Evolutionary conservation across 2,329 filamentous ascomycete species (phyloP).

Genomic region (Aspergillus pseudoterreus): DNA sequence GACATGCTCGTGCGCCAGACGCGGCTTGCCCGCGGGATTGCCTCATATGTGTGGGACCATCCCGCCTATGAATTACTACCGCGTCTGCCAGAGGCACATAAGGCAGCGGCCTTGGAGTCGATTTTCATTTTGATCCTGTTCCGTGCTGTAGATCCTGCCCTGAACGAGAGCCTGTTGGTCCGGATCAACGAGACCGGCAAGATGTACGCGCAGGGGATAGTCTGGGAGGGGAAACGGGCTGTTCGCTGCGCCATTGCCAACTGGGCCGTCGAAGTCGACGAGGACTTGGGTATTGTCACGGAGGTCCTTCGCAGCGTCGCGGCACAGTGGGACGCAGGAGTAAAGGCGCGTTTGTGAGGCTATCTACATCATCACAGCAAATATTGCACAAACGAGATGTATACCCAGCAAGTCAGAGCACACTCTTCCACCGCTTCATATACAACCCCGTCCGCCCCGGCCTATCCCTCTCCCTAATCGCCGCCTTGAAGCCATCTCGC

Average conservation of each 20-base stretch:
- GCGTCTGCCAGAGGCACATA: background rate
- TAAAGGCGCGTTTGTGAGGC: background rate
- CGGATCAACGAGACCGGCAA: background rate
- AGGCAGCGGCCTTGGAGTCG: background rate
- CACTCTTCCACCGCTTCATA: slow-evolving; percentile 6
- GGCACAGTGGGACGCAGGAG: background rate
- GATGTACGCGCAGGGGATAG: background rate
- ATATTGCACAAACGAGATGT: no score
- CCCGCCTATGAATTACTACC: background rate
- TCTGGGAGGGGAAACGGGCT: background rate
- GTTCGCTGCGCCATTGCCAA: background rate
- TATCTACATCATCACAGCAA: no score
- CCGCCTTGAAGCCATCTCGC: slow-evolving; percentile 4
- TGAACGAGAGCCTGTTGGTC: background rate
- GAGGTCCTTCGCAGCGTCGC: background rate
- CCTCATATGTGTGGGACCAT: no score
- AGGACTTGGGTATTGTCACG: background rate
- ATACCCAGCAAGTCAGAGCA: background rate
- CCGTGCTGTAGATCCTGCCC: background rate
- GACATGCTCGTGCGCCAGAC: background rate
- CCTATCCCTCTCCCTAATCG: background rate
- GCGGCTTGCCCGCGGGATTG: background rate
- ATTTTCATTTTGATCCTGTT: background rate
- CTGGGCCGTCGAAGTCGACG: background rate
- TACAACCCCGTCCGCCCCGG: slow-evolving; percentile 2